A percentile compares a stretch with the other conserved stretches of the same genome.
phyloP scores from a whole-genome alignment of 1,139 yeast species.

The Pichia sp. region DNA sequence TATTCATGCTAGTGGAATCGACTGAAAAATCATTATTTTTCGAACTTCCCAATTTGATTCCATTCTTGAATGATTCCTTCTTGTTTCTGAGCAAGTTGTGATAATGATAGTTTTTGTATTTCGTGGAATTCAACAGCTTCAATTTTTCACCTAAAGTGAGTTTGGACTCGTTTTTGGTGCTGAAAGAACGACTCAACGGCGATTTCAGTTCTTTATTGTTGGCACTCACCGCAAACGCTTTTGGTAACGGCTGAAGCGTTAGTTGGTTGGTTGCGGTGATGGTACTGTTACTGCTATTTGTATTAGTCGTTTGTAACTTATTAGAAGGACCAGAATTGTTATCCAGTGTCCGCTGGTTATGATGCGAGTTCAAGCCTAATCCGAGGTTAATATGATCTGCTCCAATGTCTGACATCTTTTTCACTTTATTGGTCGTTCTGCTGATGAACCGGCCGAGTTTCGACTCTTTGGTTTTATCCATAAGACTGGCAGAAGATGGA shows the following conservation, averaged over 20 bases:
- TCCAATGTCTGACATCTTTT: conserved; percentile 11
- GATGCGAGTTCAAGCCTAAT: conserved; percentile 5
- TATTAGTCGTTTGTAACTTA: too few relatives aligned
- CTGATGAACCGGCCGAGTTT: conserved; percentile 18
- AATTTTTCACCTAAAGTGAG: conserved; percentile 22
- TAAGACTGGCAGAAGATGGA: not conserved
- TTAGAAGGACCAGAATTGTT: not conserved
- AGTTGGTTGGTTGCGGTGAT: not conserved
- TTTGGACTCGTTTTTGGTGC: conserved; percentile 29
- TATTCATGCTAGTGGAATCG: not conserved
- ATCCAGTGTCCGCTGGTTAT: conserved; percentile 1
- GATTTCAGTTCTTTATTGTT: conserved; percentile 14
- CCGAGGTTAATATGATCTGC: conserved; percentile 7
- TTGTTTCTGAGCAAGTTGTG: conserved; percentile 20
- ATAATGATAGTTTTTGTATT: conserved; percentile 32
- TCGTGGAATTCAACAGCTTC: conserved; percentile 31
- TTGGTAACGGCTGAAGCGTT: too few relatives aligned
- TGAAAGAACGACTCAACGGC: conserved; percentile 33
- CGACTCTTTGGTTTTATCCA: conserved; percentile 13
- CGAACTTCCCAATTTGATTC: conserved; percentile 22
- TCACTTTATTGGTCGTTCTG: conserved; percentile 19
- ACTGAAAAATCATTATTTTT: conserved; percentile 10
- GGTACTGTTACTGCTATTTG: not conserved
- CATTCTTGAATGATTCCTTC: conserved; percentile 24
- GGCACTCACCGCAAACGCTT: too few relatives aligned